Evolutionary conservation across 2,329 filamentous ascomycete genomes (phyloP).

Genomic region (Xylogone sp.): DNA sequence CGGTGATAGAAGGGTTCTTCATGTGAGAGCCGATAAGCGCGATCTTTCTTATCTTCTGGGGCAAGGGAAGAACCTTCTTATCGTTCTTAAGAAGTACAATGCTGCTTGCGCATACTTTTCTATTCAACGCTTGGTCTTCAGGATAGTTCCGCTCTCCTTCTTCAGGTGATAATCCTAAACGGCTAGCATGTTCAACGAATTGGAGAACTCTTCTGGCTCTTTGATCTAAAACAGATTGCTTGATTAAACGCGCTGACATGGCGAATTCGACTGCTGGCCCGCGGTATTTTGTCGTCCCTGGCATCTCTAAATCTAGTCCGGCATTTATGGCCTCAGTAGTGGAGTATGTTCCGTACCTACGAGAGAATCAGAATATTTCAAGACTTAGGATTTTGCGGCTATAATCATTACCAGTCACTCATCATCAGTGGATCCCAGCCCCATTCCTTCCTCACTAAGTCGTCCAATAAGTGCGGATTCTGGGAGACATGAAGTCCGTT

Average conservation of each 20-base stretch:
- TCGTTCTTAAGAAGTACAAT: conserved; percentile 64
- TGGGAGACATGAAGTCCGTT: conserved; percentile 55
- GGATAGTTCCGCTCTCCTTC: conserved; percentile 17
- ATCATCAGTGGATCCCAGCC: conserved; percentile 54
- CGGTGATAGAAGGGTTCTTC: conserved; percentile 31
- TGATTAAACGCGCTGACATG: conserved; percentile 14
- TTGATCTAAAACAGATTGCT: conserved; percentile 16
- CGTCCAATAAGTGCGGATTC: conserved; percentile 45
- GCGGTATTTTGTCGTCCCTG: conserved; percentile 24
- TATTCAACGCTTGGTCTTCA: conserved; percentile 38
- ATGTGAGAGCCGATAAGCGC: conserved; percentile 53
- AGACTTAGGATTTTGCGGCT: conserved; percentile 10
- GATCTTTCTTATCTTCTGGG: conserved; percentile 33
- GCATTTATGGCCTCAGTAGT: conserved; percentile 23
- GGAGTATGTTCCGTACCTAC: conserved; percentile 20
- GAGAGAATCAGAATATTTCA: neutral
- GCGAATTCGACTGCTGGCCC: conserved; percentile 16
- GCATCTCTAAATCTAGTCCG: conserved; percentile 36
- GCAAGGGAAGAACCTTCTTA: conserved; percentile 48
- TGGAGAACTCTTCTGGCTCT: conserved; percentile 17
- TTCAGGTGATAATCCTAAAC: conserved; percentile 8
- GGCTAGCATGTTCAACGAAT: conserved; percentile 16
- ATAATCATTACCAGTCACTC: conserved; percentile 50
- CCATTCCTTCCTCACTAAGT: conserved; percentile 53
- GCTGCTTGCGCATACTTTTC: conserved; percentile 52